phyloP scores from a whole-genome alignment of 1,284 basidiomycete genomes.

The Melampsora americana region DNA sequence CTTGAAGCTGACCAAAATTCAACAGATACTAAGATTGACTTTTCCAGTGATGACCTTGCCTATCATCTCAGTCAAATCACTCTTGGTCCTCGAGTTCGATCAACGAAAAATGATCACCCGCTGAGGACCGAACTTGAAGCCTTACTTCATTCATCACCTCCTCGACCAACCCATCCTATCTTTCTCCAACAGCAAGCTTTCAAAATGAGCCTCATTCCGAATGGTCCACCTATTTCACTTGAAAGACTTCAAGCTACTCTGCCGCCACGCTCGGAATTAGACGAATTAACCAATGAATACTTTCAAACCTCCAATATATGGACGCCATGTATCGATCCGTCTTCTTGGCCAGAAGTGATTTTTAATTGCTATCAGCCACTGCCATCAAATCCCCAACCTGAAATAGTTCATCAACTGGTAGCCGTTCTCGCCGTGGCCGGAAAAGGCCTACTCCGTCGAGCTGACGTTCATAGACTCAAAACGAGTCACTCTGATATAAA shows the following conservation, averaged over 20 bases:
- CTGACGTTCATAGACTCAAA: constrained; percentile 16
- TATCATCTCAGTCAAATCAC: constrained; percentile 33
- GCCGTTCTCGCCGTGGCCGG: constrained; percentile 4
- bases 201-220: constrained; percentile 17
- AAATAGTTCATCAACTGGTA: not conserved
- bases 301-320: constrained; percentile 28
- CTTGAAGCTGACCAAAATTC: not conserved
- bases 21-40: not conserved
- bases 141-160: constrained; percentile 14
- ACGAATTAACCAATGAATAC: constrained; percentile 7
- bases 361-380: constrained; percentile 1
- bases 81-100: constrained; percentile 19
- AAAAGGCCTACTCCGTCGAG: constrained; percentile 15
- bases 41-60: constrained; percentile 30
- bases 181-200: constrained; percentile 22
- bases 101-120: not conserved
- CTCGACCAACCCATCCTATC: not conserved
- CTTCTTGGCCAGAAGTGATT: constrained; percentile 6
- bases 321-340: constrained; percentile 10
- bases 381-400: not conserved
- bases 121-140: constrained; percentile 24
- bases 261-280: constrained; percentile 1
- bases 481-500: not conserved
- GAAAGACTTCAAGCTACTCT: constrained; percentile 23
- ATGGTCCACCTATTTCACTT: constrained; percentile 1